Evolutionary conservation across 208 protist species (phyloP).

Genomic region (Crithidia mellificae): DNA sequence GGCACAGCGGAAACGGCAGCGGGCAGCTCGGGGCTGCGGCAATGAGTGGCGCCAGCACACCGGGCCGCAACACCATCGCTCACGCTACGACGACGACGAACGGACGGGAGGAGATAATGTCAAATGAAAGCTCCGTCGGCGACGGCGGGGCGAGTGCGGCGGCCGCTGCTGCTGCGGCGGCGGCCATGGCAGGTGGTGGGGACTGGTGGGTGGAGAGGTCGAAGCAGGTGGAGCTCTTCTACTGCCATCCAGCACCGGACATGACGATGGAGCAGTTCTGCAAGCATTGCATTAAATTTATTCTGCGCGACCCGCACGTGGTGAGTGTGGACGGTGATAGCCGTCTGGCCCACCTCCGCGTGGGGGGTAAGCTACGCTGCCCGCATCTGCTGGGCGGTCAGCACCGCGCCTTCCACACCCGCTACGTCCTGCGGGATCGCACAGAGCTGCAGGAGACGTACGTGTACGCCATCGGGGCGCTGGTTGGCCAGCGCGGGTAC

Average conservation of each 20-base stretch:
- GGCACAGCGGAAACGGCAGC: neutral
- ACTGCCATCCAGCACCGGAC: conserved; percentile 70
- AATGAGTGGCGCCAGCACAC: neutral
- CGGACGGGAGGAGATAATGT: neutral
- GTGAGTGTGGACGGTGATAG: conserved; percentile 72
- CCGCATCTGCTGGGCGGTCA: conserved; percentile 52
- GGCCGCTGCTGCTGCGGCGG: conserved; percentile 3
- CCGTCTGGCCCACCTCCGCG: conserved; percentile 46
- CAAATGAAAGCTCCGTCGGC: neutral
- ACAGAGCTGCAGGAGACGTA: conserved; percentile 59
- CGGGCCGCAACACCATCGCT: neutral
- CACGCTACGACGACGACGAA: neutral
- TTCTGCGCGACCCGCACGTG: conserved; percentile 70
- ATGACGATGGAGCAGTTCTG: conserved; percentile 72
- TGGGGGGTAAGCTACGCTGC: conserved; percentile 75
- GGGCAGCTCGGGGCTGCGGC: too few relatives aligned
- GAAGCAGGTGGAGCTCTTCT: conserved; percentile 74
- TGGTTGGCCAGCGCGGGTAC: conserved; percentile 79
- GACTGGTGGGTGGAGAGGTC: conserved; percentile 74
- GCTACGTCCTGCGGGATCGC: conserved; percentile 52
- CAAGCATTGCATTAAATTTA: conserved; percentile 70
- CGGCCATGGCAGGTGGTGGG: conserved; percentile 4
- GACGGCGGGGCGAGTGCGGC: too few relatives aligned
- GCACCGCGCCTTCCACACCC: conserved; percentile 72
- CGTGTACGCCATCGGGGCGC: conserved; percentile 74